A percentile compares a stretch with the other conserved stretches of the same genome.
Conservation (phyloP, 164 flowering plant genomes). For the Tinospora cordifolia region DNA sequence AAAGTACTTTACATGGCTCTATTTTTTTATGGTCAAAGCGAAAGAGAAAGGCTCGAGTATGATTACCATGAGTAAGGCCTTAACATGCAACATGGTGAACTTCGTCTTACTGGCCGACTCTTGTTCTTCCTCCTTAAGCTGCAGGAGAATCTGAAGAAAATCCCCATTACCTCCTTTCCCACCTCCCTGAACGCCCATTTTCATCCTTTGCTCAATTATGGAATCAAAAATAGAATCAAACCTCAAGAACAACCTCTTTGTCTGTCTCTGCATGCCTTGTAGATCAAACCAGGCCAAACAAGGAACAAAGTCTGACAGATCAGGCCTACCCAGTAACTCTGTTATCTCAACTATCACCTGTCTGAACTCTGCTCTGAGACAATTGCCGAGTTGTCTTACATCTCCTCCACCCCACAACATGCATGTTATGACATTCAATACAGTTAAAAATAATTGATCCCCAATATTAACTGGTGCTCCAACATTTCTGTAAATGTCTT, state of each 20-base stretch:
- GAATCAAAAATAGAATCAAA: constrained; percentile 35
- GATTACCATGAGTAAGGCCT: constrained; percentile 29
- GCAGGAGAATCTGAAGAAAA: constrained; percentile 26
- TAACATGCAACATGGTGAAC: constrained; percentile 17
- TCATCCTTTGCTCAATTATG: constrained; percentile 31
- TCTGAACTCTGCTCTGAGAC: constrained; percentile 35
- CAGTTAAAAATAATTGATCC: constrained; percentile 16
- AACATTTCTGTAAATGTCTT: neutral
- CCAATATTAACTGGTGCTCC: constrained; percentile 17
- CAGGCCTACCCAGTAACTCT: constrained; percentile 34
- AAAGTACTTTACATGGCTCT: too few relatives aligned
- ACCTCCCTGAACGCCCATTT: constrained; percentile 10
- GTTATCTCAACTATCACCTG: constrained; percentile 29
- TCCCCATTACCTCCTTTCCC: constrained; percentile 13
- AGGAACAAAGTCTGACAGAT: constrained; percentile 50
- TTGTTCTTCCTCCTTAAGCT: constrained; percentile 13
- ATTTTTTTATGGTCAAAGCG: neutral
- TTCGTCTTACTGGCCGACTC: neutral
- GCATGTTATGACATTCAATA: constrained; percentile 18
- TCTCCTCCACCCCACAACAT: constrained; percentile 35
- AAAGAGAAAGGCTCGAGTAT: neutral
- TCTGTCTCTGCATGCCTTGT: constrained; percentile 36
- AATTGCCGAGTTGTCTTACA: constrained; percentile 9
- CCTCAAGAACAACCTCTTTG: constrained; percentile 12
- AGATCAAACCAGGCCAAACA: constrained; percentile 39